Conservation (phyloP, 2,329 filamentous ascomycete species). For the Colletotrichum neosansevieriae region DNA sequence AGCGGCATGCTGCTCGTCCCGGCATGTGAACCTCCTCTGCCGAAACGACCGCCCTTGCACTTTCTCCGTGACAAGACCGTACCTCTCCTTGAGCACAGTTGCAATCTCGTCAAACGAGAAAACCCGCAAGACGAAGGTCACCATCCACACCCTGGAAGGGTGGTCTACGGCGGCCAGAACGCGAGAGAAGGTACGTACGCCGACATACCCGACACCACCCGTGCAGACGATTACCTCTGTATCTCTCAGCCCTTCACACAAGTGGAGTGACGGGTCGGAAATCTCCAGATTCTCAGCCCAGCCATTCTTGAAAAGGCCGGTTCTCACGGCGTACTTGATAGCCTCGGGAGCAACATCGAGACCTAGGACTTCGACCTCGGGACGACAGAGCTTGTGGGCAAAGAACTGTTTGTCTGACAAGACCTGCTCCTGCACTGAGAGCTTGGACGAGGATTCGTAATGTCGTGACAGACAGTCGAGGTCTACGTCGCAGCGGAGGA, state of each 20-base stretch:
- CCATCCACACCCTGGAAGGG: slow-evolving; percentile 12
- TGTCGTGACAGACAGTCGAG: not conserved
- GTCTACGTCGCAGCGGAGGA: slow-evolving; percentile 14
- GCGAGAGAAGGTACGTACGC: not conserved
- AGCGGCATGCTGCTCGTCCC: slow-evolving; percentile 21
- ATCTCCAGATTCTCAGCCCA: slow-evolving; percentile 19
- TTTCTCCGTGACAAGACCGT: slow-evolving; percentile 21
- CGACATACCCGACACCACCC: slow-evolving; percentile 28
- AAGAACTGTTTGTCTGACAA: slow-evolving; percentile 16
- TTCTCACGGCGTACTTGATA: not conserved
- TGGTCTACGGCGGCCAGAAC: not conserved
- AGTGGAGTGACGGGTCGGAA: not conserved
- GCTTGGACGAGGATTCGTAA: not conserved
- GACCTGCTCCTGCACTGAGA: not conserved
- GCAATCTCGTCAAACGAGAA: slow-evolving; percentile 25
- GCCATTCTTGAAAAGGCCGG: not conserved
- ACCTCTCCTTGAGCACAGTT: not conserved
- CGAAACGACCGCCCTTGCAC: slow-evolving; percentile 6
- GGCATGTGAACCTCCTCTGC: slow-evolving; percentile 16
- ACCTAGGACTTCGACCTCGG: not conserved
- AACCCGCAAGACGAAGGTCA: slow-evolving; percentile 24
- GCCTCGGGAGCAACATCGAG: slow-evolving; percentile 17
- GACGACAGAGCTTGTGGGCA: not conserved
- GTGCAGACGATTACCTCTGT: slow-evolving; percentile 18
- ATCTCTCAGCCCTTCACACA: not conserved